These are phyloP conservation scores for Kwoniella pini DNA, from an alignment of 768 basidiomycete species.

Conservation along the genomic window DNA sequence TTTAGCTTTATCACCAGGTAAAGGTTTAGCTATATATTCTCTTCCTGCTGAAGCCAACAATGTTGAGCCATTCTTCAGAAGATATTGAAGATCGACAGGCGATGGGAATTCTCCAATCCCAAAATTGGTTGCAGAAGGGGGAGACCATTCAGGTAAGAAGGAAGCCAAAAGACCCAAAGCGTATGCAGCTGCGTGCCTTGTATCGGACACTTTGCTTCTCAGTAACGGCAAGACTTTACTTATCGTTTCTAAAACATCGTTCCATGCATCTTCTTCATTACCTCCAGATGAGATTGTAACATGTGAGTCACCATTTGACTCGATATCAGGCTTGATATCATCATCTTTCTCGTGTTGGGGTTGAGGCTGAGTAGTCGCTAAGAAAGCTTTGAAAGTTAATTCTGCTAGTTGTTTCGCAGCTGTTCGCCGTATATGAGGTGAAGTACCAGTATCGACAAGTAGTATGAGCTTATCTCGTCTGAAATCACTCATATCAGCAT, in stretches of 20 bases:
- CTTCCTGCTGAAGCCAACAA: conserved; percentile 91
- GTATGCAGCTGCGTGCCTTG: conserved; percentile 81
- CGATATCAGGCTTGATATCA: conserved; percentile 17
- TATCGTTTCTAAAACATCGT: conserved; percentile 84
- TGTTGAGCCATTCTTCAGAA: conserved; percentile 68
- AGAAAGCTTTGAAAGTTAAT: conserved; percentile 80
- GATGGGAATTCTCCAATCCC: background rate
- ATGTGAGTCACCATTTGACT: background rate
- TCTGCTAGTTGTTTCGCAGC: conserved; percentile 95
- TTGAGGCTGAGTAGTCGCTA: conserved; percentile 42
- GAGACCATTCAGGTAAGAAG: conserved; percentile 62
- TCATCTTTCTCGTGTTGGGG: background rate
- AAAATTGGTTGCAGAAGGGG: background rate
- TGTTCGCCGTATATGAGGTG: conserved; percentile 82
- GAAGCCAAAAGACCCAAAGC: conserved; percentile 85
- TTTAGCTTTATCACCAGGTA: conserved; percentile 40
- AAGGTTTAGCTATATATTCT: conserved; percentile 64
- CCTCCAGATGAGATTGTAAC: conserved; percentile 21
- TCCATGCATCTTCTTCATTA: conserved; percentile 66
- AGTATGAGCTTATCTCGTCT: conserved; percentile 97
- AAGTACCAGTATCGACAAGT: conserved; percentile 92
- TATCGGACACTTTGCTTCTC: conserved; percentile 88
- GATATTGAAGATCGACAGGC: conserved; percentile 60
- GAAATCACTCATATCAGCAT: background rate
- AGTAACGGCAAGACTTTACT: conserved; percentile 82